Percentiles rank a stretch among this genome's conserved stretches.
phyloP scores from a whole-genome alignment of 768 basidiomycete species.

The Panaeolus cyanescens region DNA sequence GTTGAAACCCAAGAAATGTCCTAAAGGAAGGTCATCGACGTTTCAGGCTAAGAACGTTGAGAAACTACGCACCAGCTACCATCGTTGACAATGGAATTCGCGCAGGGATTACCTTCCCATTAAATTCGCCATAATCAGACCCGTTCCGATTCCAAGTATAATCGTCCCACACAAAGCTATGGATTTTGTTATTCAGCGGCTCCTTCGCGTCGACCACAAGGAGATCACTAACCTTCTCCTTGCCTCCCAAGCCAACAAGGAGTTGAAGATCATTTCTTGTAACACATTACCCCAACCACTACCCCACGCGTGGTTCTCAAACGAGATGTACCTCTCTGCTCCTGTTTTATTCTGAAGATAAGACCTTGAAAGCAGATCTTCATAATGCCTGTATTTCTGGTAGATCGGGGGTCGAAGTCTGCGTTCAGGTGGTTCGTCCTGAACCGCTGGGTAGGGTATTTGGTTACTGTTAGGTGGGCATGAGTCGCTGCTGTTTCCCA shows the following conservation, averaged over 20 bases:
- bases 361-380: slow-evolving; percentile 14
- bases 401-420: slow-evolving; percentile 17
- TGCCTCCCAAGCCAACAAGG: slow-evolving; percentile 47
- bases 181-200: no score
- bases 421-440: slow-evolving; percentile 2
- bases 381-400: slow-evolving; percentile 17
- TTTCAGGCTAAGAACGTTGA: no score
- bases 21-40: slow-evolving; percentile 13
- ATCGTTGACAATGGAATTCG: slow-evolving; percentile 56
- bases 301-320: slow-evolving; percentile 47
- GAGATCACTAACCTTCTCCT: slow-evolving; percentile 46
- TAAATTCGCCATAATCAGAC: slow-evolving; percentile 44
- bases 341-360: slow-evolving; percentile 19
- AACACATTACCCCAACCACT: slow-evolving; percentile 65
- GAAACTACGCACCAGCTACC: slow-evolving; percentile 44
- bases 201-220: neutral
- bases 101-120: slow-evolving; percentile 52
- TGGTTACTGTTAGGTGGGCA: neutral
- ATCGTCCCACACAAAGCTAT: slow-evolving; percentile 59
- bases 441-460: slow-evolving; percentile 11
- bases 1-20: slow-evolving; percentile 19
- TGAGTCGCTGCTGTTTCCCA: neutral
- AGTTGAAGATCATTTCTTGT: slow-evolving; percentile 58
- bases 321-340: slow-evolving; percentile 47
- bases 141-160: slow-evolving; percentile 53